Base-by-base conservation (phyloP, 2,329 filamentous ascomycete species). In the Colletotrichum sp. region DNA sequence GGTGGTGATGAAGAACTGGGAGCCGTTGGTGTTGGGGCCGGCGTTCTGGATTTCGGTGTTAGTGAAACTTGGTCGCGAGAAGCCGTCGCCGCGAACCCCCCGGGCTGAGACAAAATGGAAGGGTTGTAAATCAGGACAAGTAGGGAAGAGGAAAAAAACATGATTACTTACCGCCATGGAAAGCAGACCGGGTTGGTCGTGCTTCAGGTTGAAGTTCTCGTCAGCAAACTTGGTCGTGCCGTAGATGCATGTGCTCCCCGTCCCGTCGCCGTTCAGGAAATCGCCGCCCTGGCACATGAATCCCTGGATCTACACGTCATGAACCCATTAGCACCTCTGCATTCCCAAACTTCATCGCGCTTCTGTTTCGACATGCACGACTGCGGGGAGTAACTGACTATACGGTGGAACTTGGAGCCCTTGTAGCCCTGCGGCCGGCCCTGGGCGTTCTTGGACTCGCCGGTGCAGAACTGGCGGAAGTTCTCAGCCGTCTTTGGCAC, bases 261-360 rank as follows among this genome's bases (percentile, higher is more conserved):
- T 98, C 68, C 97, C 97, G 84, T 99, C 95, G 68, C 96, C 95
- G 81, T 98, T 96, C 77, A 98, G 88, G 84, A 99, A 99, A 85
- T 99, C 97, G 70, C 97, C 97, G 62, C 96, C 96, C 85, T 99
- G 97, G 81, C 97, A 95, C 96, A 99, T 99, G 87, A 99, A 98
- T 81, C 95, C 94, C 86, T 95, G 95, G 84, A 98, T 98, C 95
- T 98, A 68, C 24, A 30, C 16, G 26, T 26, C 12, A 32, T 34
- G 48, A 28, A 10, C 13, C 9, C 36, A 48, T 72, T 24, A 66
- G 55, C 62, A 24, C 30, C 16, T 26, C 57, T 79, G 10, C 36
- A n/a, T 69, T 15, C 24, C 28, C 28, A 28, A 26, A 34, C 63
- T 18, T n/a, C 28, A 13, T 18, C 10, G 28, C 16, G 24, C 62